Evolutionary conservation across 2,329 filamentous ascomycete species (phyloP), one percentile per base, ranked within the genome.

Genomic region (Alternaria sp.): DNA sequence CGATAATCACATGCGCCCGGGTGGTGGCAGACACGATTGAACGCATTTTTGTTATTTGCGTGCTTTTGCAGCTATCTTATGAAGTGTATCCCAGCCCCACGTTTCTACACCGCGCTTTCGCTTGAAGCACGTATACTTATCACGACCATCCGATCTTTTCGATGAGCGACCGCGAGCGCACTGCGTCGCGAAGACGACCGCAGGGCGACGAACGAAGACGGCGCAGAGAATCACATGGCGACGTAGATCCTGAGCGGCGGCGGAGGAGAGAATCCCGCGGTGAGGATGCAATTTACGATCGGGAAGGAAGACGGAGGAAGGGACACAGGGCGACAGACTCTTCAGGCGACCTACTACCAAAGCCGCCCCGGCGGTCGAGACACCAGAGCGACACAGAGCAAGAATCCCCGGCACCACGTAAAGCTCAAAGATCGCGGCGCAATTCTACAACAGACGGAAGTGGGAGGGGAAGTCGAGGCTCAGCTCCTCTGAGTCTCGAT

Each of bases 401-500:
- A 44, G 75, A 77, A 10, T 73, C 73, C 25, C 57, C 73, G 1
- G 59, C 62, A 21, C 73, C 73, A 32, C 71, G 70, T 13, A 73
- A 72, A 56, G 61, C 55, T 15, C 68, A 66, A 1, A 43, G 61
- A n/a, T 67, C 69, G 21, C 62, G 67, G 23, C 67, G 70, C 61
- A 71, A 72, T 45, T 71, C 69, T 23, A 68, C 65, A 1, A 70
- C 74, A 25, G 70, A 71, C 45, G 73, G 74, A 17, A 77, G 74
- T 30, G 71, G 71, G 6, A 75, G 72, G 19, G 76, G 77, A 70
- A 72, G 68, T 59, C 57, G 66, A 9, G 58, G 59, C 30, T 68
- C 71, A 54, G 79, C 79, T 43, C 76, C 79, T 51, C 69, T 85
- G 71, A 88, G 73, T 78, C 82, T 80, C 63, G 86, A 88, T 69